Conservation (phyloP, 2,329 filamentous ascomycete species). For the Colletotrichum spinosum region DNA sequence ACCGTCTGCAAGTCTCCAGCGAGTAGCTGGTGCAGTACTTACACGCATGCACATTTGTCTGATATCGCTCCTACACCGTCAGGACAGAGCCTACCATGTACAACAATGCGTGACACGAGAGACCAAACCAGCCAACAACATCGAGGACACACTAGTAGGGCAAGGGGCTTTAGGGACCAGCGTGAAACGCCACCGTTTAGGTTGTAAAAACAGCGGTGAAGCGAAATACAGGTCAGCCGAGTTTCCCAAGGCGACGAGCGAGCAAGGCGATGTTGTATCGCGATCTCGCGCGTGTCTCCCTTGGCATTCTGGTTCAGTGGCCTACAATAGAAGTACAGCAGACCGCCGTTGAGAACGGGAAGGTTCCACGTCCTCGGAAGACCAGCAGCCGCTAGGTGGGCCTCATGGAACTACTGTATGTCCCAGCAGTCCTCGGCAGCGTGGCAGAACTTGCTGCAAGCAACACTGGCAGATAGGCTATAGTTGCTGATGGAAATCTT, state of each 20-base stretch:
- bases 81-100: no score
- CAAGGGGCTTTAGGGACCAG: slow-evolving; percentile 74
- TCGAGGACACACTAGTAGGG: slow-evolving; percentile 47
- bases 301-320: not conserved
- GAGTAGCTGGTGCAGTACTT: no score
- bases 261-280: slow-evolving; percentile 22
- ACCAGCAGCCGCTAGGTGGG: no score
- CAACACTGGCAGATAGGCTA: slow-evolving; percentile 95
- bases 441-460: slow-evolving; percentile 99
- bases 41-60: no score
- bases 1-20: no score
- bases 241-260: slow-evolving; percentile 51
- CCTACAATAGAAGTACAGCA: no score
- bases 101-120: slow-evolving; percentile 43
- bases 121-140: slow-evolving; percentile 43
- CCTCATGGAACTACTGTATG: slow-evolving; percentile 74
- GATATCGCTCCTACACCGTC: no score
- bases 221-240: slow-evolving; percentile 75
- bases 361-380: slow-evolving; percentile 19
- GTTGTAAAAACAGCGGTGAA: slow-evolving; percentile 87
- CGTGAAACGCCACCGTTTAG: slow-evolving; percentile 86
- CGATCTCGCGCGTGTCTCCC: not conserved
- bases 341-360: not conserved
- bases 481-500: slow-evolving; percentile 99
- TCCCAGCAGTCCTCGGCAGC: slow-evolving; percentile 97